Conservation (phyloP, 208 protist species). For the Leishmania aethiopica region DNA sequence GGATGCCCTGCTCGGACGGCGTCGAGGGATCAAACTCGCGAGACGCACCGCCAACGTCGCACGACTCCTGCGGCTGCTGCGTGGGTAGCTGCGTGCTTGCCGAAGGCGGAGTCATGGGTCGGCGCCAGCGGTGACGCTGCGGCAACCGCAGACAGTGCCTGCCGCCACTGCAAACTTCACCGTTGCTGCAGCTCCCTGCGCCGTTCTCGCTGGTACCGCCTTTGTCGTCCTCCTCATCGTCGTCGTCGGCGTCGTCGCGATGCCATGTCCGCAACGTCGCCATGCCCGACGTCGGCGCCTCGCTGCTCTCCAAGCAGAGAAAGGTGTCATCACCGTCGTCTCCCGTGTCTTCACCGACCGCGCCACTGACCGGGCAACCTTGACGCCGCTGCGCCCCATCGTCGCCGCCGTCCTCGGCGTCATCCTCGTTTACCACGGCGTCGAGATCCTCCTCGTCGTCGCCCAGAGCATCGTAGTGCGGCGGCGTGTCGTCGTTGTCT, state of each 20-base stretch:
- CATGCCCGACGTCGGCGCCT: background rate
- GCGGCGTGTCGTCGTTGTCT: background rate
- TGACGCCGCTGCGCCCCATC: background rate
- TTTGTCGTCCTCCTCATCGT: conserved; percentile 4
- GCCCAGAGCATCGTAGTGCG: background rate
- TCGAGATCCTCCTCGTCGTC: background rate
- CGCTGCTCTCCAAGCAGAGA: background rate
- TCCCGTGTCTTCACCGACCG: background rate
- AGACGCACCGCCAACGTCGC: too few relatives aligned
- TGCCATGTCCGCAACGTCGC: background rate
- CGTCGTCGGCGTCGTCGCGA: background rate
- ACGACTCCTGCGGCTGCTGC: background rate
- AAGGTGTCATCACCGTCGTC: background rate
- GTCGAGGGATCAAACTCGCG: background rate
- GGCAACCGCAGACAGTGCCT: background rate
- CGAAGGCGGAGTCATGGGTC: background rate
- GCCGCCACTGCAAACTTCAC: background rate
- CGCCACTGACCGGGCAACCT: background rate
- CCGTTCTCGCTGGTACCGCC: conserved; percentile 1
- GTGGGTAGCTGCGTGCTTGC: background rate
- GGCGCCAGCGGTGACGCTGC: background rate
- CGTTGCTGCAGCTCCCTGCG: background rate
- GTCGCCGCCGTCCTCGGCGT: background rate
- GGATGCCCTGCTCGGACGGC: background rate
- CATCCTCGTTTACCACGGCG: background rate